These are phyloP conservation scores for Aureobasidium sp. DNA, from an alignment of 2,329 filamentous ascomycete species.

Conservation along the genomic window DNA sequence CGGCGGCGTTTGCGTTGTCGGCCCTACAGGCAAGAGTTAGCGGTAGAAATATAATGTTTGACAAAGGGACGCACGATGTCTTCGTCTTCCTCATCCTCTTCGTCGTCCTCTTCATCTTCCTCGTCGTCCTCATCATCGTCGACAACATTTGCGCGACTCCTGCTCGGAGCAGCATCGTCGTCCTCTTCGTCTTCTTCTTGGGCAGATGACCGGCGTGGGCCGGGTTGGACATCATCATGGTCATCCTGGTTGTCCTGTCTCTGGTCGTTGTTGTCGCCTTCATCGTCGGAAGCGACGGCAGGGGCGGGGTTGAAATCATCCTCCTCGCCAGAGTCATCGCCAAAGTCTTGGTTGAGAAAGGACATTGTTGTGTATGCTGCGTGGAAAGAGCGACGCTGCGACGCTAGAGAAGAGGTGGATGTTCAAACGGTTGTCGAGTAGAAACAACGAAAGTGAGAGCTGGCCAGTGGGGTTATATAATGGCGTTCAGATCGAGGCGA, in stretches of 20 bases:
- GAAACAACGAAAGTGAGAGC: background rate
- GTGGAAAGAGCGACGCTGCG: slow-evolving; percentile 10
- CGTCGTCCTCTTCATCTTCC: slow-evolving; percentile 54
- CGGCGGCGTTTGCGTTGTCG: slow-evolving; percentile 73
- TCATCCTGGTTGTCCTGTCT: slow-evolving; percentile 29
- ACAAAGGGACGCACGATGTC: slow-evolving; percentile 24
- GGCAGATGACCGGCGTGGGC: slow-evolving; percentile 11
- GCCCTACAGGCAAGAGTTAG: slow-evolving; percentile 34
- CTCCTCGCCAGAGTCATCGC: slow-evolving; percentile 49
- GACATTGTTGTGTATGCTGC: slow-evolving; percentile 23
- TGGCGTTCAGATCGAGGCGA: background rate
- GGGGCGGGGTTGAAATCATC: slow-evolving; percentile 85
- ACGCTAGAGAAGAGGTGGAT: background rate
- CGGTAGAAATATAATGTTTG: slow-evolving; percentile 5
- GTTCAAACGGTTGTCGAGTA: background rate
- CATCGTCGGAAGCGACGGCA: slow-evolving; percentile 64
- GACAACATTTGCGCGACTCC: slow-evolving; percentile 42
- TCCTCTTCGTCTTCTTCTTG: slow-evolving; percentile 28
- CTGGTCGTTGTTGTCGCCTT: slow-evolving; percentile 37
- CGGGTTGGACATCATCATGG: slow-evolving; percentile 21
- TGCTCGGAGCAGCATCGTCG: slow-evolving; percentile 38
- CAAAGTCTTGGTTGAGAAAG: slow-evolving; percentile 44
- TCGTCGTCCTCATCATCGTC: slow-evolving; percentile 57
- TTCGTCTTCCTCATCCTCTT: slow-evolving; percentile 35
- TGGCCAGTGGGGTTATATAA: background rate